A percentile compares a stretch with the other conserved stretches of the same genome.
These are phyloP conservation scores for Cladophialophora bantiana DNA, from an alignment of 2,329 filamentous ascomycete genomes.

Conservation along the genomic window DNA sequence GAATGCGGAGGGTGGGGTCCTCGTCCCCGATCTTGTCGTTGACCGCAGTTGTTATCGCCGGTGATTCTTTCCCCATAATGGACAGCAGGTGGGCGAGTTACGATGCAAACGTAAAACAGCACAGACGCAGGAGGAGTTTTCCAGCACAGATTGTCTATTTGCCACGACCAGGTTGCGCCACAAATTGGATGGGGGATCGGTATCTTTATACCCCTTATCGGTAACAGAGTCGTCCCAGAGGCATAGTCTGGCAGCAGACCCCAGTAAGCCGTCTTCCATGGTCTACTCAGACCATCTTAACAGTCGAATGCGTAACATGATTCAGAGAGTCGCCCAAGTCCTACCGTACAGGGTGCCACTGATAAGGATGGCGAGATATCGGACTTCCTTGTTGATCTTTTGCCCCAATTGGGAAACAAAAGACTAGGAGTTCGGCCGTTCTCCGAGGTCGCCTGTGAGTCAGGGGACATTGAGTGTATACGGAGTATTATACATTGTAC, in stretches of 20 bases:
- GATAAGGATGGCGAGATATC: conserved; percentile 7
- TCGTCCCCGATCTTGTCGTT: not conserved
- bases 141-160: not conserved
- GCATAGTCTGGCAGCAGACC: not conserved
- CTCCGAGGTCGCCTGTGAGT: not conserved
- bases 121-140: conserved; percentile 2
- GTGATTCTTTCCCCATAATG: conserved; percentile 12
- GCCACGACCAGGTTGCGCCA: not conserved
- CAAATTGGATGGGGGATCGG: not conserved
- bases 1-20: conserved; percentile 10
- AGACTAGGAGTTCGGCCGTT: conserved; percentile 12
- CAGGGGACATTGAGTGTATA: not conserved
- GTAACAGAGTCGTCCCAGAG: not conserved
- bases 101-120: not conserved
- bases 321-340: conserved; percentile 10
- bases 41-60: conserved; percentile 6
- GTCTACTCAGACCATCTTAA: conserved; percentile 1
- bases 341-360: conserved; percentile 1
- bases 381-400: conserved; percentile 6
- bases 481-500: not conserved
- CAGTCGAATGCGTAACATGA: not conserved
- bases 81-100: not conserved
- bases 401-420: not conserved
- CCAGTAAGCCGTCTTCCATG: not conserved
- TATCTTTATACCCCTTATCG: conserved; percentile 17